phyloP scores from a whole-genome alignment of 306 rosid species.

The Glycine soja region DNA sequence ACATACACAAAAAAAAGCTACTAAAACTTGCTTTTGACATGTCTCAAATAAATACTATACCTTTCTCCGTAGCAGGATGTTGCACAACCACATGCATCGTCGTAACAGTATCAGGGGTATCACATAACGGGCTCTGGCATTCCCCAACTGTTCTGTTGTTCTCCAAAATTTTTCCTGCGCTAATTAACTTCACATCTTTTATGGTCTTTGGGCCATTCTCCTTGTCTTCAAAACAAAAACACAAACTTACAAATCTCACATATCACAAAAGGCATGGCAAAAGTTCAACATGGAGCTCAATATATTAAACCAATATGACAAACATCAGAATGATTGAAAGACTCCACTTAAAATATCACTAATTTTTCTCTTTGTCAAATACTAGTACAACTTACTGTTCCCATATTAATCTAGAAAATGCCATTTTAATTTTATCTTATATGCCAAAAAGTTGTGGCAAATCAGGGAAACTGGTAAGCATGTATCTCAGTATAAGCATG shows the following conservation, averaged over 20 bases:
- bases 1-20: not conserved
- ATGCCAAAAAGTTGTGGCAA: constrained; percentile 32
- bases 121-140: constrained; percentile 84
- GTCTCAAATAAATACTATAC: constrained; percentile 50
- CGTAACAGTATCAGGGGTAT: constrained; percentile 81
- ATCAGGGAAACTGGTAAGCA: constrained; percentile 7
- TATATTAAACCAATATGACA: constrained; percentile 28
- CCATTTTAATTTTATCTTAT: constrained; percentile 12
- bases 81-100: constrained; percentile 97
- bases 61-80: constrained; percentile 78
- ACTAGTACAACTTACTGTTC: not conserved
- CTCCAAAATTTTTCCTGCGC: constrained; percentile 88
- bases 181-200: constrained; percentile 89
- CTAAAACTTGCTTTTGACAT: constrained; percentile 6
- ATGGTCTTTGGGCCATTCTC: constrained; percentile 90
- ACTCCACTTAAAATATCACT: not conserved
- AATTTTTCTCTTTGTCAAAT: constrained; percentile 1
- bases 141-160: constrained; percentile 89
- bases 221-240: constrained; percentile 66
- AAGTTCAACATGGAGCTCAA: not conserved
- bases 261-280: constrained; percentile 2
- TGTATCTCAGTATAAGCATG: constrained; percentile 1
- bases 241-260: constrained; percentile 33
- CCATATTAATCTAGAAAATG: not conserved
- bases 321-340: constrained; percentile 29